These are phyloP conservation scores for Piromyces sp. DNA, from an alignment of 192 early-diverging fungal genomes.

Conservation along the genomic window DNA sequence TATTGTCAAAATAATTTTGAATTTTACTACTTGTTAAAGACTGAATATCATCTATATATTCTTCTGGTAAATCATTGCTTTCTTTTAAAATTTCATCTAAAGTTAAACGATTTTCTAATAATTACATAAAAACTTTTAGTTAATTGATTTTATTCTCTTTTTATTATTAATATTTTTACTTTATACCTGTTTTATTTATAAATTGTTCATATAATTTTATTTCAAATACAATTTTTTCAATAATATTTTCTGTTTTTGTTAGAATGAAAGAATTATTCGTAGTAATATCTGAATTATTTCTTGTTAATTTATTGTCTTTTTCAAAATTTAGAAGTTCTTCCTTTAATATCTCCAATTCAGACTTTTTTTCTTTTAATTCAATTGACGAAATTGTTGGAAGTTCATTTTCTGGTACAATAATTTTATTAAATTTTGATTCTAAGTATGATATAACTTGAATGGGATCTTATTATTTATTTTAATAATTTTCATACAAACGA, in stretches of 20 bases:
- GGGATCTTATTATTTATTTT: neutral
- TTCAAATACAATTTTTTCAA: neutral
- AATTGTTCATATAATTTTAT: neutral
- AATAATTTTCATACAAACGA: neutral
- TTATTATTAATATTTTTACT: no score
- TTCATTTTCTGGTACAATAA: neutral
- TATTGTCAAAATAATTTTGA: neutral
- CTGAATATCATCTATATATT: neutral
- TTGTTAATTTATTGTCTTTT: neutral
- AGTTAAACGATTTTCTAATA: neutral
- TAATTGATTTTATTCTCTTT: no score
- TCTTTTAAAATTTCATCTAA: neutral
- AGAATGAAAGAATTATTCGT: neutral
- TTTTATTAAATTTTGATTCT: neutral
- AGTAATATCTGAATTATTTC: neutral
- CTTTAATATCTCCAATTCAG: neutral
- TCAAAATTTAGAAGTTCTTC: neutral
- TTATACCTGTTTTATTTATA: neutral
- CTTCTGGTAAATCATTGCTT: neutral
- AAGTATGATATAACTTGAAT: neutral
- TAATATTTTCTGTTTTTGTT: neutral
- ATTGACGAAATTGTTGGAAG: neutral
- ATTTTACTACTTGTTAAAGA: neutral
- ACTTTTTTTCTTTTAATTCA: neutral
- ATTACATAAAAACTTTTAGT: no score